Base-by-base conservation (phyloP, 306 rosid genomes). In the Citrullus colocynthis region DNA sequence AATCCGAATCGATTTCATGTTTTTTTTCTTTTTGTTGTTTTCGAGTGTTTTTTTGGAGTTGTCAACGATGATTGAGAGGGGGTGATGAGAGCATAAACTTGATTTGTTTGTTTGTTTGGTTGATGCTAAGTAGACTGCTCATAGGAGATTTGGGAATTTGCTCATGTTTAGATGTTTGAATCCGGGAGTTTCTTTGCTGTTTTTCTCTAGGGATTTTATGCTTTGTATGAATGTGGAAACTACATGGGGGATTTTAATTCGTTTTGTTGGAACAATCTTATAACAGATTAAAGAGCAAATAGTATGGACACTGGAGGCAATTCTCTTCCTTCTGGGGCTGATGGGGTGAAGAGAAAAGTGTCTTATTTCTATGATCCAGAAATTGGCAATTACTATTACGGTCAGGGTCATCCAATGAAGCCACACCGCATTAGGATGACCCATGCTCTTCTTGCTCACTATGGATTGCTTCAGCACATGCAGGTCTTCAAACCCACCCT, bases 321-420 rank as follows among this genome's bases (percentile, higher is more conserved):
- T 85, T 91, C 95, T 48, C 82, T 91, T 32, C 88, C 90, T 36
- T 91, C 97, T 76, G 91, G 89, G 7, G 87, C 93, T 62, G 97
- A 91, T 75, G 97, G 87, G 34, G 89, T 91, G 79, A 91, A 91
- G 91, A 86, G 97, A 62, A 91, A 88, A 66, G 97, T 90, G 79
- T 80, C 86, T 67, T 90, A 91, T 86, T 90, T 91, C 88, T 91
- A 90, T 82, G 97, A 91, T 84, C 97, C 95, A 4, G 95, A 90
- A 70, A 95, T 91, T 11, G 96, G 97, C 58, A 91, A 92, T 85
- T 90, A 92, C 87, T 92, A 92, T 80, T 92, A 92, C 73, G 97
- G 97, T 24, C 97, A 92, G 78, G 97, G 97, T 63, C 97, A 92
- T 77, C 95, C 97, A n/a, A 92, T 92, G 97, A 92, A 92, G 87